Evolutionary conservation across 371 early-diverging fungal species (phyloP).

Genomic region (Mortierella sp.): DNA sequence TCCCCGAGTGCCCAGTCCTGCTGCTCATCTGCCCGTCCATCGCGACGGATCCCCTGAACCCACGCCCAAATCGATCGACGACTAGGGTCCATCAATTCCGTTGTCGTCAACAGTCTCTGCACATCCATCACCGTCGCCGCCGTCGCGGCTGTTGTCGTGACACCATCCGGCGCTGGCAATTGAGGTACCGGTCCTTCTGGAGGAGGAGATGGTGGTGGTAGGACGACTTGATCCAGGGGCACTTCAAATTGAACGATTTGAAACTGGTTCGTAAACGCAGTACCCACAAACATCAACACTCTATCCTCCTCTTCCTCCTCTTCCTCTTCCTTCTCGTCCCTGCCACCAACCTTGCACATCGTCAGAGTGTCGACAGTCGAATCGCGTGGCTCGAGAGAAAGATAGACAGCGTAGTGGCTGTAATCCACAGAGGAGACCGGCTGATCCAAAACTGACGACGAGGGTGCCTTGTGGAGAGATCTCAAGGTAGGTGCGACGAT

Average conservation of each 20-base stretch:
- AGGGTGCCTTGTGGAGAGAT: background rate
- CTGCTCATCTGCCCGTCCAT: slow-evolving; percentile 36
- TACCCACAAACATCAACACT: slow-evolving; percentile 32
- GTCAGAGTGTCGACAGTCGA: background rate
- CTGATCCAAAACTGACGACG: too few relatives aligned
- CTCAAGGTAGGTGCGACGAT: background rate
- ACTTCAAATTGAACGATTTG: slow-evolving; percentile 35
- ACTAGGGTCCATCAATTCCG: background rate
- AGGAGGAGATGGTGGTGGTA: too few relatives aligned
- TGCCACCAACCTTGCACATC: background rate
- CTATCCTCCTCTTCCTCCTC: background rate
- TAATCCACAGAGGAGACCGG: slow-evolving; percentile 28
- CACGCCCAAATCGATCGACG: slow-evolving; percentile 31
- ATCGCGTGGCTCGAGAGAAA: slow-evolving; percentile 16
- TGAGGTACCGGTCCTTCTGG: background rate
- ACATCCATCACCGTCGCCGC: background rate
- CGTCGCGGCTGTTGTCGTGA: background rate
- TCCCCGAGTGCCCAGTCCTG: slow-evolving; percentile 24
- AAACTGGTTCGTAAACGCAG: slow-evolving; percentile 37
- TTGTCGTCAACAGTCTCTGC: background rate
- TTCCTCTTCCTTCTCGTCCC: too few relatives aligned
- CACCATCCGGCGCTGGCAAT: background rate
- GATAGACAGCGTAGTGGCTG: slow-evolving; percentile 40
- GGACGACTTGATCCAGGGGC: background rate
- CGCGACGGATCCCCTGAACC: slow-evolving; percentile 47